Base-by-base conservation (phyloP, 768 basidiomycete species). In the Tulasnella calospora region DNA sequence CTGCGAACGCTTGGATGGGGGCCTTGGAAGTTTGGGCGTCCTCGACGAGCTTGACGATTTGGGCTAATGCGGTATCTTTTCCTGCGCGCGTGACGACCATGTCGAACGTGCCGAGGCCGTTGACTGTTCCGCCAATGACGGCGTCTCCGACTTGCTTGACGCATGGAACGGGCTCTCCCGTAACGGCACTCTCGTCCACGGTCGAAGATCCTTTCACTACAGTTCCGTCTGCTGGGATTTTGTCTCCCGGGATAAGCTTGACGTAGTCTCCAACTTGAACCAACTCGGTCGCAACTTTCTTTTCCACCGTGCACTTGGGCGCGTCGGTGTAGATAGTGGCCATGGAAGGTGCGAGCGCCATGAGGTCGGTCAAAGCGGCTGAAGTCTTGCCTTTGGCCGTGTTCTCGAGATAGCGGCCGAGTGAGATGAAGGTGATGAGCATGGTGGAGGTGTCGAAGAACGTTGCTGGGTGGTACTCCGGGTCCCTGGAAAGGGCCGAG, bases 391-490 rank as follows among this genome's bases (percentile, higher is more conserved):
- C 97, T 84, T 99, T 99, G 71, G 98, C 98, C 77, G 92, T 89
- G 85, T 99, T 99, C 86, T 99, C 98, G 72, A 99, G 89, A 85
- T 92, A 98, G 35, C 98, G 91, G 6, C 98, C 98, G 19, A 99
- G 89, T 2, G 95, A 96, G 82, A 99, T 93, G 84, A 99, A 99
- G 86, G 92, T 94, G 88, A 99, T 92, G 80, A 99, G 87, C 98
- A 98, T 99, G 27, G 98, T 98, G 82, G 95, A 98, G 1, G 98
- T 99, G 85, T 99, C 98, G 86, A 99, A 99, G 85, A 99, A 99
- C 69, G 95, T 89, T 83, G 92, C 89, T 1, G 98, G 97, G 27
- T 89, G 91, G 83, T 88, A 94, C 61, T 88, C 88, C 0, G 91
- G 88, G 13, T 92, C 89, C 6, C 87, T 84, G 82, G 90, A 90